These are phyloP conservation scores for Orbilia quercus DNA, from an alignment of 2,329 filamentous ascomycete genomes.

Conservation along the genomic window DNA sequence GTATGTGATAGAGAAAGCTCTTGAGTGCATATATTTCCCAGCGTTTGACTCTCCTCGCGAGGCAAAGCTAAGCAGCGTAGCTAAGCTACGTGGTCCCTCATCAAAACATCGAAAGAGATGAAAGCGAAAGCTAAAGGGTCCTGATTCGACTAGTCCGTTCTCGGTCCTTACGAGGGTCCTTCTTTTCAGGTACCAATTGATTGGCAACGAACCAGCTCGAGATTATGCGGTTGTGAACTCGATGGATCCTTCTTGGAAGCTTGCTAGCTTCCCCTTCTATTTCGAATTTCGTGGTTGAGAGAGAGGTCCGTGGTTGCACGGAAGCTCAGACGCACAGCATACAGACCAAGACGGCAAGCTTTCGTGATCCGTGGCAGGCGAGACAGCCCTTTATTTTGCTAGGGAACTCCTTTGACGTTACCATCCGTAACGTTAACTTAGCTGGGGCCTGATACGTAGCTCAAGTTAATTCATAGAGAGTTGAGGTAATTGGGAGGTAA, in stretches of 20 bases:
- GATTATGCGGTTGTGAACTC: constrained; percentile 20
- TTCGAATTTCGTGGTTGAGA: constrained; percentile 4
- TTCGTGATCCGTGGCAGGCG: constrained; percentile 45
- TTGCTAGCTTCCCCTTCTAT: too few species aligned
- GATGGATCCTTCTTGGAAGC: constrained; percentile 25
- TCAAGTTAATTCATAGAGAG: too few species aligned
- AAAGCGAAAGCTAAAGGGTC: constrained; percentile 2
- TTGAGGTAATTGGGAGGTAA: not conserved
- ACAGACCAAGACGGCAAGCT: constrained; percentile 51
- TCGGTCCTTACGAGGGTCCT: not conserved
- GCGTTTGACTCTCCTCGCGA: constrained; percentile 27
- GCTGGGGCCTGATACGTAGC: too few species aligned
- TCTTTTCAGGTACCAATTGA: constrained; percentile 37
- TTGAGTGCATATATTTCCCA: constrained; percentile 50
- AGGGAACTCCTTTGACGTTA: constrained; percentile 44
- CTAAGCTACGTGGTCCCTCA: constrained; percentile 47
- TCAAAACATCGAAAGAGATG: constrained; percentile 17
- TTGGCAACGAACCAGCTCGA: constrained; percentile 10
- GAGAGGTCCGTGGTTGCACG: constrained; percentile 35
- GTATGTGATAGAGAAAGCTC: constrained; percentile 56
- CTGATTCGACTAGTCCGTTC: constrained; percentile 29
- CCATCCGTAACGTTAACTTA: too few species aligned
- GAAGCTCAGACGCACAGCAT: constrained; percentile 42
- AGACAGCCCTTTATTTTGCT: constrained; percentile 30
- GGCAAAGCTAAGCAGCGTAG: constrained; percentile 8